Conservation (phyloP, 805 yeast genomes). For the Saccharomycopsis olivae region DNA sequence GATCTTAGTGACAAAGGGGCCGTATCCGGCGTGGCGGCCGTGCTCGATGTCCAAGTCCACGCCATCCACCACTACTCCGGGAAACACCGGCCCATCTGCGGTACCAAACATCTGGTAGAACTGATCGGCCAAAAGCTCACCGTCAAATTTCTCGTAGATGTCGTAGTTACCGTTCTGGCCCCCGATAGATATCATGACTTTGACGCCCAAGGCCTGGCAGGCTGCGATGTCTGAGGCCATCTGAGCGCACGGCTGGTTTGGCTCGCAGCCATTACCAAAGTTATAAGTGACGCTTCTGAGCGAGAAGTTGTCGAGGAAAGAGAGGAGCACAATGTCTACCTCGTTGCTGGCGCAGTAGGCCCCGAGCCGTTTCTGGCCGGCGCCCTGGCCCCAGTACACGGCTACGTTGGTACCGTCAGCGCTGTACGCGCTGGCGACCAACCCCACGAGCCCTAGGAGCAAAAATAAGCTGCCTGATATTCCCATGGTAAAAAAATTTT, state of each 20-base stretch:
- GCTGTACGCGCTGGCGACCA: no score
- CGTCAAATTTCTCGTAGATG: constrained; percentile 4
- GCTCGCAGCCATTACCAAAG: constrained; percentile 10
- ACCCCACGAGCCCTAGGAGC: no score
- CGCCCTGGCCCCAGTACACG: constrained; percentile 69
- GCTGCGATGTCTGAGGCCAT: constrained; percentile 59
- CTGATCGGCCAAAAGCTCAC: constrained; percentile 2
- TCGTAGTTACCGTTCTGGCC: constrained; percentile 53
- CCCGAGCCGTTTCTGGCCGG: constrained; percentile 20
- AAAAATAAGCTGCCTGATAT: no score
- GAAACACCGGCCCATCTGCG: constrained; percentile 27
- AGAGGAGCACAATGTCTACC: constrained; percentile 31
- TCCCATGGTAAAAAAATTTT: no score
- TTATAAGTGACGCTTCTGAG: background rate
- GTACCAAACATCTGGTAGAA: constrained; percentile 8
- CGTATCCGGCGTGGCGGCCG: constrained; percentile 49
- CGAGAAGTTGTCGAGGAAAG: constrained; percentile 8
- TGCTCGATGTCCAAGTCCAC: constrained; percentile 87
- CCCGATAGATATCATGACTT: constrained; percentile 61
- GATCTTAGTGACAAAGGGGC: constrained; percentile 38
- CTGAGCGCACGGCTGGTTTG: constrained; percentile 19
- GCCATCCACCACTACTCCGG: constrained; percentile 69
- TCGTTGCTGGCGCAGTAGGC: constrained; percentile 8
- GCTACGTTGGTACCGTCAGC: constrained; percentile 36
- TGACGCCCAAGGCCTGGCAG: constrained; percentile 71